phyloP scores from a whole-genome alignment of 169 alveolate species.

The Plasmodium billcollinsi region DNA sequence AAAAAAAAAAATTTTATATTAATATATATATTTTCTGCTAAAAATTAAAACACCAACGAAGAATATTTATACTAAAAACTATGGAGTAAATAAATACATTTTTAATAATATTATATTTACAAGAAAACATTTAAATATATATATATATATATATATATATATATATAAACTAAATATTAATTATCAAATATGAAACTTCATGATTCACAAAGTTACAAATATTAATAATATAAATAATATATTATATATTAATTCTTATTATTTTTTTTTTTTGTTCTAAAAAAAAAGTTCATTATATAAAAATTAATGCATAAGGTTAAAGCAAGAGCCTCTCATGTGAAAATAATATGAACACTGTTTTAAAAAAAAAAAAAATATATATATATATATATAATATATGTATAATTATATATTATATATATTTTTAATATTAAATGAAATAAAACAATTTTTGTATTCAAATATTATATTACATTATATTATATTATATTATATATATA shows the following conservation, averaged over 20 bases:
- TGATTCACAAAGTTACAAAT: constrained; percentile 29
- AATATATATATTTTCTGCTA: not conserved
- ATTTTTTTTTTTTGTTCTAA: constrained; percentile 9
- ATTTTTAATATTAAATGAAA: too few relatives aligned
- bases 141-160: constrained; percentile 32
- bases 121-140: not conserved
- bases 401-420: too few relatives aligned
- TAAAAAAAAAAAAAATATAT: too few relatives aligned
- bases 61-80: constrained; percentile 32
- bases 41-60: constrained; percentile 10
- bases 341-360: too few relatives aligned
- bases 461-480: too few relatives aligned
- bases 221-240: not conserved
- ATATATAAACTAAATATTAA: constrained; percentile 2
- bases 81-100: constrained; percentile 9
- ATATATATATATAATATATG: too few relatives aligned
- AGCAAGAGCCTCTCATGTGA: too few relatives aligned
- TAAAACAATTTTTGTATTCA: too few relatives aligned
- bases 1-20: not conserved
- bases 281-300: not conserved
- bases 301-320: too few relatives aligned
- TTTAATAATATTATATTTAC: not conserved
- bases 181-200: constrained; percentile 12
- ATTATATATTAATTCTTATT: not conserved
- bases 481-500: too few relatives aligned